Conservation (phyloP, 2,329 filamentous ascomycete genomes). For the Aureobasidium uvarum region DNA sequence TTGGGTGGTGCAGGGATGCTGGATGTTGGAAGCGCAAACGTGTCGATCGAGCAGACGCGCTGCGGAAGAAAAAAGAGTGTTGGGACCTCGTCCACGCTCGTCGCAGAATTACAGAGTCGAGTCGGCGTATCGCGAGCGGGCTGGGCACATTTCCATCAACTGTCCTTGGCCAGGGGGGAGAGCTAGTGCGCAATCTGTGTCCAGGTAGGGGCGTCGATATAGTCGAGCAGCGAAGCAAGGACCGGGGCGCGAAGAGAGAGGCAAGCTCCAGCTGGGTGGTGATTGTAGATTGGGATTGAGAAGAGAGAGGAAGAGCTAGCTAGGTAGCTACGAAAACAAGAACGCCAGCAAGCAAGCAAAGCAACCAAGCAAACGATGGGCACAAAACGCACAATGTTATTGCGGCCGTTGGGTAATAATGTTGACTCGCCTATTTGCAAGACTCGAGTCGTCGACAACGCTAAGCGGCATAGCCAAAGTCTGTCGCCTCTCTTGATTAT, state of each 20-base stretch:
- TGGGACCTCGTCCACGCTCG: slow-evolving; percentile 15
- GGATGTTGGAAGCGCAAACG: slow-evolving; percentile 12
- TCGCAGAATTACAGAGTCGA: slow-evolving; percentile 22
- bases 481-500: slow-evolving; percentile 18
- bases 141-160: slow-evolving; percentile 20
- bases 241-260: not conserved
- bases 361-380: slow-evolving; percentile 23
- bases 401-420: slow-evolving; percentile 24
- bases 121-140: slow-evolving; percentile 8
- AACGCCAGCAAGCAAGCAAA: slow-evolving; percentile 15
- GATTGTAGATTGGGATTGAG: slow-evolving; percentile 9
- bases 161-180: slow-evolving; percentile 8
- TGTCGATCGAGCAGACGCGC: slow-evolving; percentile 19
- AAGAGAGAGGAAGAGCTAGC: slow-evolving; percentile 16
- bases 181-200: slow-evolving; percentile 1
- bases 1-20: slow-evolving; percentile 8
- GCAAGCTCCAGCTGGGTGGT: slow-evolving; percentile 5
- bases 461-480: slow-evolving; percentile 14
- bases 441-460: slow-evolving; percentile 13
- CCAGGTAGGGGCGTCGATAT: slow-evolving; percentile 20
- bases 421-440: slow-evolving; percentile 23
- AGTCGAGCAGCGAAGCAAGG: slow-evolving; percentile 10
- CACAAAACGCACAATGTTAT: slow-evolving; percentile 22
- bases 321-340: slow-evolving; percentile 7
- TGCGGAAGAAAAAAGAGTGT: slow-evolving; percentile 20